Base-by-base conservation (phyloP, 352 stramenopile genomes). In the Globisporangium viniferum region DNA sequence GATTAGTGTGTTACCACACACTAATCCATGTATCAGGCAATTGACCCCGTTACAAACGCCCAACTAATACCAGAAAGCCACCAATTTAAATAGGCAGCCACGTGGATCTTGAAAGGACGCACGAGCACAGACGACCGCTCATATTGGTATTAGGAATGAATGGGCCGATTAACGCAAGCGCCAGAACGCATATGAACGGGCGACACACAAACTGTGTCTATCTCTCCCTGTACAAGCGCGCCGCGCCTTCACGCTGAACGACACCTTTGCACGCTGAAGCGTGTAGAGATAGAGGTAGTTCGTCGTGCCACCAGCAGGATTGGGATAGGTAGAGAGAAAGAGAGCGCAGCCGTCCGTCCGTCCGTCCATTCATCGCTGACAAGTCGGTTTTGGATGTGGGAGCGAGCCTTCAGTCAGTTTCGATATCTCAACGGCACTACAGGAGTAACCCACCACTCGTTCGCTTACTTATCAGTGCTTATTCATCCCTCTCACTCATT, bases 81-180 rank as follows among this genome's bases (percentile, higher is more conserved):
- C 24, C 24, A 24, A 24, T 24, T 24, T 24, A 24, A 24, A 24
- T 24, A 24, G 24, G 24, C 24, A 24, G 24, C 24, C 24, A 24
- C 0, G 22, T 48, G 31, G 56, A 61, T 61, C 56, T 48, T 48
- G 56, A 61, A 61, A 61, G 33, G 56, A 48, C 31, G 46, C 55
- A 60, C 29, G 5, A 59, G 8, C 3, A 18, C 24, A 22, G 15
- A 59, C 56, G 31, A 61, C 56, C 10, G 33, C 33, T 48, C 55
- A 46, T 59, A 31, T 48, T 48, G 39, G 39, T 18, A 5, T 22
- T 31, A 59, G 22, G 51, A 18, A 2, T 15, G 24, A 58, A 22
- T 58, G 51, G 51, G 15, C 10, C 4, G 29, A 49, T 49, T 49
- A 49, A n/a, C 9, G 15, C 14, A n/a, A n/a, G 14, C 15, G n/a